Evolutionary conservation across 2,329 filamentous ascomycete species (phyloP).

Genomic region (Chrysoporthe cubensis): DNA sequence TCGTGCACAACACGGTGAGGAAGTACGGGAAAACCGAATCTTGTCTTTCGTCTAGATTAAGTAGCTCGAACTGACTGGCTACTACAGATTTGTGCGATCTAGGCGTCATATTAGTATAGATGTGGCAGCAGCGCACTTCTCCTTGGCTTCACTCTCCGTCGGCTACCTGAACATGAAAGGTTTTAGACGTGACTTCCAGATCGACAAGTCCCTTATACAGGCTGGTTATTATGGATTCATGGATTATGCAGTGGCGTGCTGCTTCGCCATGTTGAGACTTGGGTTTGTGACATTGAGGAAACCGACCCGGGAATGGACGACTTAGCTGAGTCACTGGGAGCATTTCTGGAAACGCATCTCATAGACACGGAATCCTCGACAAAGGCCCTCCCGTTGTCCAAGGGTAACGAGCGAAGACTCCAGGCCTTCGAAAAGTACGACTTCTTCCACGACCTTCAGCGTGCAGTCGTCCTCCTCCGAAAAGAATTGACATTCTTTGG

Average conservation of each 20-base stretch:
- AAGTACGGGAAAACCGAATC: slow-evolving; percentile 29
- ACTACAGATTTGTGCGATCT: slow-evolving; percentile 15
- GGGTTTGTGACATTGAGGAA: not conserved
- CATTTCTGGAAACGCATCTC: slow-evolving; percentile 1
- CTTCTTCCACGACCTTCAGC: slow-evolving; percentile 10
- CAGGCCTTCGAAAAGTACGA: not conserved
- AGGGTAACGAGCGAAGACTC: slow-evolving; percentile 11
- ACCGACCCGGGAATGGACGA: not conserved
- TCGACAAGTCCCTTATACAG: not conserved
- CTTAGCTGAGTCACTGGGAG: not conserved
- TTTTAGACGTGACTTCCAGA: not conserved
- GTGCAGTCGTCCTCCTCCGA: not conserved
- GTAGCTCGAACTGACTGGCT: not conserved
- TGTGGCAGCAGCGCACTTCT: slow-evolving; percentile 27
- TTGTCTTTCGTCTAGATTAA: not conserved
- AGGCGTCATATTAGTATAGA: slow-evolving; percentile 22
- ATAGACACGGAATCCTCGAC: not conserved
- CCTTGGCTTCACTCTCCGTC: slow-evolving; percentile 29
- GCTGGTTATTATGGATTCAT: slow-evolving; percentile 12
- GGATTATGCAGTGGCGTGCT: slow-evolving; percentile 2
- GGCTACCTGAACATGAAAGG: slow-evolving; percentile 27
- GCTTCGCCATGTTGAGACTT: slow-evolving; percentile 11
- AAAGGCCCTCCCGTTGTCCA: not conserved
- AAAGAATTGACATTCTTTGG: slow-evolving; percentile 9
- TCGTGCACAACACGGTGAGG: slow-evolving; percentile 44